Evolutionary conservation across 2,329 filamentous ascomycete species (phyloP).

Genomic region (Aspergillus quadrilineatus): DNA sequence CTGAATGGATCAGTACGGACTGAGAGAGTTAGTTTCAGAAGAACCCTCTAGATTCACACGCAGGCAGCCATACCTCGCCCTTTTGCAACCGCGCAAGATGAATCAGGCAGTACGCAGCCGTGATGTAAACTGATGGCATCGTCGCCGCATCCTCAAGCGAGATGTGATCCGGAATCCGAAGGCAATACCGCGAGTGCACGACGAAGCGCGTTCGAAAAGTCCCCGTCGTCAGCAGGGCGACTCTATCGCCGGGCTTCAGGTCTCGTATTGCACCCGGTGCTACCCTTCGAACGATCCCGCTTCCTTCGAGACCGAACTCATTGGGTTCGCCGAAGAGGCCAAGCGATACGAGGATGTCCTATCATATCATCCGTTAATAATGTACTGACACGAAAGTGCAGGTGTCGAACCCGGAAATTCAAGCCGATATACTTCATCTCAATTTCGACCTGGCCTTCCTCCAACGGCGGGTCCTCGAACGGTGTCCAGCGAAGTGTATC

Average conservation of each 20-base stretch:
- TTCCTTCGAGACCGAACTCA: constrained; percentile 32
- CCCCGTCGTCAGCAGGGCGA: constrained; percentile 19
- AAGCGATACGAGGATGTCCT: constrained; percentile 34
- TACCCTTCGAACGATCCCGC: constrained; percentile 29
- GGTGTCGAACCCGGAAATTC: constrained; percentile 29
- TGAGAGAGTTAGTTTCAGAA: not conserved
- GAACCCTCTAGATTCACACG: not conserved
- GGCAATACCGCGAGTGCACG: constrained; percentile 15
- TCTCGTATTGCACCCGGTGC: constrained; percentile 23
- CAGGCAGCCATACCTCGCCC: constrained; percentile 16
- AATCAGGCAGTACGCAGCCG: constrained; percentile 20
- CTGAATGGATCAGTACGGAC: constrained; percentile 31
- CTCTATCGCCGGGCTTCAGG: constrained; percentile 32
- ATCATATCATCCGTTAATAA: not conserved
- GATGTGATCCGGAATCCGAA: constrained; percentile 15
- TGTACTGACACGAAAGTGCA: not conserved
- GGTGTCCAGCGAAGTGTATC: constrained; percentile 1
- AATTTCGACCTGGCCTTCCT: constrained; percentile 30
- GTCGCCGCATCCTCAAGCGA: constrained; percentile 14
- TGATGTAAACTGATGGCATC: constrained; percentile 18
- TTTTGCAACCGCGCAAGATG: constrained; percentile 23
- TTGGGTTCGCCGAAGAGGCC: constrained; percentile 28
- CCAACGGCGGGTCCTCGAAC: not conserved
- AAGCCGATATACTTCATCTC: constrained; percentile 34
- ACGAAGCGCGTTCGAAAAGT: constrained; percentile 15